Evolutionary conservation across 805 yeast genomes (phyloP).

Genomic region (Myxozyma nipponensis): DNA sequence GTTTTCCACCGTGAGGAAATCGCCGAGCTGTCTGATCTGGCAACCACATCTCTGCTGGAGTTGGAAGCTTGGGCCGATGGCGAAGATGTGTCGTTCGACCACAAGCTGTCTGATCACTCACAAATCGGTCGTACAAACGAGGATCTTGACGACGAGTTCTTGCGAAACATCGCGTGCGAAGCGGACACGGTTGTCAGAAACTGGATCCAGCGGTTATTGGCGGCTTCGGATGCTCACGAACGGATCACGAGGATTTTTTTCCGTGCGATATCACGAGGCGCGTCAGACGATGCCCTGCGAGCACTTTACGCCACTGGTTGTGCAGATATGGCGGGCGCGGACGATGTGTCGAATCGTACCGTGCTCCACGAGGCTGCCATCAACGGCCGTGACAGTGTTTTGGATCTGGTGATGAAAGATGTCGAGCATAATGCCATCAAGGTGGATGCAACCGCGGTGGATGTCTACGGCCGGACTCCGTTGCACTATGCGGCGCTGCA

Average conservation of each 20-base stretch:
- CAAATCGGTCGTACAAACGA: conserved; percentile 27
- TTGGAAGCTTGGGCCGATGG: conserved; percentile 66
- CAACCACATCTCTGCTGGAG: conserved; percentile 52
- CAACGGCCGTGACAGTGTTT: conserved; percentile 33
- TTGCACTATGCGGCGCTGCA: conserved; percentile 76
- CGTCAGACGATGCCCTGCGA: conserved; percentile 58
- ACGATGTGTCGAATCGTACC: conserved; percentile 69
- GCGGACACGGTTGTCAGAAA: conserved; percentile 42
- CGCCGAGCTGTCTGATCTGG: conserved; percentile 73
- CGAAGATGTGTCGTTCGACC: conserved; percentile 38
- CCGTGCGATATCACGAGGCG: conserved; percentile 59
- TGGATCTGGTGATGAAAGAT: conserved; percentile 34
- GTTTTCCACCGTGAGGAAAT: conserved; percentile 89
- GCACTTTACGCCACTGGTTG: conserved; percentile 46
- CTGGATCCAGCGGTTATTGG: conserved; percentile 44
- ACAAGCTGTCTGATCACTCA: conserved; percentile 22
- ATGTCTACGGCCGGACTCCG: conserved; percentile 65
- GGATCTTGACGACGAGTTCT: conserved; percentile 23
- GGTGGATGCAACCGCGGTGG: conserved; percentile 34
- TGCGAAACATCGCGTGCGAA: conserved; percentile 22
- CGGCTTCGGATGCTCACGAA: conserved; percentile 41
- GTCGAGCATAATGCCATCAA: conserved; percentile 2
- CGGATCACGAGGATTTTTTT: conserved; percentile 68
- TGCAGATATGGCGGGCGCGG: conserved; percentile 61
- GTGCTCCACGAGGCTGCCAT: conserved; percentile 64